Evolutionary conservation across 2,329 filamentous ascomycete genomes (phyloP), one percentile per base, ranked within the genome.

Genomic region (Leptographium radiaticola): DNA sequence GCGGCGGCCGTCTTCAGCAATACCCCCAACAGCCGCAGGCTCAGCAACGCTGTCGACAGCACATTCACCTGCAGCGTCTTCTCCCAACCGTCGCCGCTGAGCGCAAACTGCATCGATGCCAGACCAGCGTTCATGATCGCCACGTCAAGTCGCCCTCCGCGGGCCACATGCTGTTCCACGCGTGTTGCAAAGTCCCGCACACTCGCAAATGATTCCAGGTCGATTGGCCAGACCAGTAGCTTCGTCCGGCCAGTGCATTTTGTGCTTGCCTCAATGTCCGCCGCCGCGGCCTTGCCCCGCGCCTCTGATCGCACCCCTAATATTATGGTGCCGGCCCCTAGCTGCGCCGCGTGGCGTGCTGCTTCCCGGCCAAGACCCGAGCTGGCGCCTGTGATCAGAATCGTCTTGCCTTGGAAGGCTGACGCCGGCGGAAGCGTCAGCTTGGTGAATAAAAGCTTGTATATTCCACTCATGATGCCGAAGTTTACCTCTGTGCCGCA

Each of bases 221-320:
- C 74, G 3, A 78, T 59, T 31, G 65, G 42, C 73, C 74, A 77
- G 2, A 76, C 73, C 36, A 75, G 62, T 15, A 48, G 31, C 30
- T 20, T 4, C 6, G 40, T 42, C 40, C 18, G 10, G 18, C 34
- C 33, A 38, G 34, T 9, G 49, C 57, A 53, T 30, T 46, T 57
- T 6, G 64, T 65, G 25, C 59, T 59, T 4, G 53, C 47, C 20
- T 63, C 61, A 51, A 73, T 66, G 53, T 63, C 63, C 5, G 57
- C 48, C 38, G 67, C 68, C 42, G 71, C 71, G 0, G 57, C 60
- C 15, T 66, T 58, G 20, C 71, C 69, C 51, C 65, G 64, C 3
- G 53, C 33, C 8, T 63, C 25, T 16, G 59, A 61, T 8, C 66
- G 64, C 7, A 66, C 63, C 13, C 61, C 67, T 16, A 70, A 59